Evolutionary conservation across 176 grass and related monocot species (phyloP).

Genomic region (Aegilops speltoides): DNA sequence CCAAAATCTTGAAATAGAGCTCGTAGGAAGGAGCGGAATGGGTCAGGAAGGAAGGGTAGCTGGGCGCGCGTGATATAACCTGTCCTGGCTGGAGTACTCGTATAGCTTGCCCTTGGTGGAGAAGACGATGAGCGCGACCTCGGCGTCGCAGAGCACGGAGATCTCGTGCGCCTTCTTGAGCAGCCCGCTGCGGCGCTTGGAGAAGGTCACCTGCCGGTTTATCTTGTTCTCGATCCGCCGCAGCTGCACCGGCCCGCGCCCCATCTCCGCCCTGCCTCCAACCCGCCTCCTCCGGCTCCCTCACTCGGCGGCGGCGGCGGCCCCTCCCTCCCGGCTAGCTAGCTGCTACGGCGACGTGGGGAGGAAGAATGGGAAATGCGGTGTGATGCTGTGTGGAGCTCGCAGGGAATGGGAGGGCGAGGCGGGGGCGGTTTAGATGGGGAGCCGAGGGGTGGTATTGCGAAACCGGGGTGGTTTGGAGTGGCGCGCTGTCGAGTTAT

Average conservation of each 20-base stretch:
- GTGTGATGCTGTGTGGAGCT: background rate
- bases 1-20: background rate
- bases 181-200: slow-evolving; percentile 77
- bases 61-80: background rate
- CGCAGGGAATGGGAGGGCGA: background rate
- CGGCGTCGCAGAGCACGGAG: slow-evolving; percentile 94
- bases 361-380: background rate
- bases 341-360: background rate
- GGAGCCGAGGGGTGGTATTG: slow-evolving; percentile 14
- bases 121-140: slow-evolving; percentile 90
- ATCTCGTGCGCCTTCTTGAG: slow-evolving; percentile 99
- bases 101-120: slow-evolving; percentile 91
- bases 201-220: slow-evolving; percentile 93
- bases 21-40: background rate
- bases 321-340: background rate
- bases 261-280: slow-evolving; percentile 41
- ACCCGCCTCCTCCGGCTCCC: background rate
- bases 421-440: slow-evolving; percentile 31
- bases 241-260: slow-evolving; percentile 87
- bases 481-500: slow-evolving; percentile 33
- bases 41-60: background rate
- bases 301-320: background rate
- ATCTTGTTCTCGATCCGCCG: slow-evolving; percentile 98
- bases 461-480: slow-evolving; percentile 41
- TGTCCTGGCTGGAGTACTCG: slow-evolving; percentile 60